These are phyloP conservation scores for Closterium sp. DNA, from an alignment of 139 green algal species.

Conservation along the genomic window DNA sequence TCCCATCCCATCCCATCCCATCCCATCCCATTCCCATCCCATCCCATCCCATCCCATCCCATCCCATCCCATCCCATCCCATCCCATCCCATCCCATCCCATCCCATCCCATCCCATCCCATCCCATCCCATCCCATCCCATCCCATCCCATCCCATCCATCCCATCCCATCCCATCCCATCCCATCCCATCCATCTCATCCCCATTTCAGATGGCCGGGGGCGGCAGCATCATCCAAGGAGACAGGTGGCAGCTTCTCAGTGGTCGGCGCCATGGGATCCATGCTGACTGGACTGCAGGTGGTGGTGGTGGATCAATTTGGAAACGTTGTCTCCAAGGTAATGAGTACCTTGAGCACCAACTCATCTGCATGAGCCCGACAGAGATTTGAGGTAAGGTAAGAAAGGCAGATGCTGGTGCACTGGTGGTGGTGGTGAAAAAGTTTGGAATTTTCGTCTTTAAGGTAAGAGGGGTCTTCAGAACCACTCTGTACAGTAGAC, in stretches of 20 bases:
- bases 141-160: background rate
- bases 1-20: too few relatives aligned
- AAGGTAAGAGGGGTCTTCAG: too few relatives aligned
- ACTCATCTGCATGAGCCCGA: background rate
- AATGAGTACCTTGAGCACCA: background rate
- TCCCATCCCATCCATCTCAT: too few relatives aligned
- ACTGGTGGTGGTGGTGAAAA: too few relatives aligned
- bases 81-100: slow-evolving; percentile 13
- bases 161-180: background rate
- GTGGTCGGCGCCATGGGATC: background rate
- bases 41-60: slow-evolving; percentile 20
- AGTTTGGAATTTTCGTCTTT: too few relatives aligned
- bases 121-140: background rate
- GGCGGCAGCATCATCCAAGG: too few relatives aligned
- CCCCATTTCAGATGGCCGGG: background rate
- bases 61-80: slow-evolving; percentile 20
- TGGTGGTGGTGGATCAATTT: background rate
- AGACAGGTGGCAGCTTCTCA: background rate
- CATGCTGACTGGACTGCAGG: background rate
- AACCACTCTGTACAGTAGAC: too few relatives aligned
- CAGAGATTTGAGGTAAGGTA: too few relatives aligned
- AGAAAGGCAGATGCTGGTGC: too few relatives aligned
- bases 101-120: background rate
- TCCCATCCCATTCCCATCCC: too few relatives aligned
- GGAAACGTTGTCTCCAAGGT: background rate